Percentiles rank a stretch among this genome's conserved stretches.
phyloP scores from a whole-genome alignment of 164 flowering plant species.

The grape (Vitis vinifera) region DNA sequence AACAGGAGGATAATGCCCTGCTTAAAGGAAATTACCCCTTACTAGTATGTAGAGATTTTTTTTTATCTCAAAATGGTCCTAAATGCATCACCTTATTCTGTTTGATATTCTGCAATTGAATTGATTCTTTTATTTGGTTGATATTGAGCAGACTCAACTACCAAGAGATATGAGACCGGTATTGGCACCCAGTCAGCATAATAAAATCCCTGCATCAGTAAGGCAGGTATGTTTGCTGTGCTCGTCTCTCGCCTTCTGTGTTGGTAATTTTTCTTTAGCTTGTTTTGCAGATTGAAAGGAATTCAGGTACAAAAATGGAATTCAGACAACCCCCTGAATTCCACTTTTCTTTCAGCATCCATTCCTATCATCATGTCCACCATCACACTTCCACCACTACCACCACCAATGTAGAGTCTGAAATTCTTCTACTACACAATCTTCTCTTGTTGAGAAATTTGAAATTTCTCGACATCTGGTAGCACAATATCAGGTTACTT shows the following conservation, averaged over 20 bases:
- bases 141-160: slow-evolving; percentile 70
- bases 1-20: slow-evolving; percentile 41
- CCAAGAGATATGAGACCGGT: slow-evolving; percentile 85
- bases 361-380: background rate
- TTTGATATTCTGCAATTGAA: background rate
- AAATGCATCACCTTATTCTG: background rate
- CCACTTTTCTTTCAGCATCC: background rate
- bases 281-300: background rate
- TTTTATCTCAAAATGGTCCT: background rate
- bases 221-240: slow-evolving; percentile 64
- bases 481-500: too few species aligned
- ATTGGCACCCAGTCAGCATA: slow-evolving; percentile 59
- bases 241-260: background rate
- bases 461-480: background rate
- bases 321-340: background rate
- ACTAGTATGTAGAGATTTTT: slow-evolving; percentile 46
- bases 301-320: background rate
- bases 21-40: slow-evolving; percentile 77
- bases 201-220: slow-evolving; percentile 70
- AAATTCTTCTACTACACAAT: background rate
- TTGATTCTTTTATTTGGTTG: slow-evolving; percentile 12
- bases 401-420: too few species aligned
- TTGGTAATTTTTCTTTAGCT: background rate
- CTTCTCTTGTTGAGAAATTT: background rate
- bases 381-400: background rate